Conservation (phyloP, 2,329 filamentous ascomycete species). For the Xylaria sp. region DNA sequence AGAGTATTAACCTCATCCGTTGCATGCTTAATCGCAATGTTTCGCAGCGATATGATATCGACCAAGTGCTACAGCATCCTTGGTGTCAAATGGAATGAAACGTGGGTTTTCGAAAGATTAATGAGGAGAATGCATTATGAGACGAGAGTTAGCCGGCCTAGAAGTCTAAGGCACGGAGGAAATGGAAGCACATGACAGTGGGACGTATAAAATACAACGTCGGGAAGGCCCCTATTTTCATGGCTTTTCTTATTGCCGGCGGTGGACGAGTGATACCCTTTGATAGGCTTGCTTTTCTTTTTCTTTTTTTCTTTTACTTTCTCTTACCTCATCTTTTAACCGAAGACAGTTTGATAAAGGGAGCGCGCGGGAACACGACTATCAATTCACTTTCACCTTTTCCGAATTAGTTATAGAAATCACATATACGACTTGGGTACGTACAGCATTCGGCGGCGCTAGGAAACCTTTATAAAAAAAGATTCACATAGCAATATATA, state of each 20-base stretch:
- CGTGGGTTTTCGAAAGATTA: neutral
- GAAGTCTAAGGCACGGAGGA: constrained; percentile 28
- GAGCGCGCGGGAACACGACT: neutral
- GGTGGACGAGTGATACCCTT: constrained; percentile 36
- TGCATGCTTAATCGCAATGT: constrained; percentile 94
- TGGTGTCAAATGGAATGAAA: constrained; percentile 68
- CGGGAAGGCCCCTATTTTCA: constrained; percentile 10
- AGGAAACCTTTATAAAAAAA: constrained; percentile 18
- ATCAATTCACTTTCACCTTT: neutral
- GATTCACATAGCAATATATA: constrained; percentile 24
- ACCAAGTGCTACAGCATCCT: constrained; percentile 86
- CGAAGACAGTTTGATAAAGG: neutral
- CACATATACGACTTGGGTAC: constrained; percentile 27
- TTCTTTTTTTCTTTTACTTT: neutral
- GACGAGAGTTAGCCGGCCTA: constrained; percentile 9
- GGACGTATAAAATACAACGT: constrained; percentile 22
- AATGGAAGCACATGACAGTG: constrained; percentile 20
- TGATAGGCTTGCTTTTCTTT: constrained; percentile 16
- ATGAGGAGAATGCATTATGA: constrained; percentile 13
- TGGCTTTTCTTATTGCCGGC: constrained; percentile 20
- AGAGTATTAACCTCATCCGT: constrained; percentile 90
- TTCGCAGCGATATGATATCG: constrained; percentile 82
- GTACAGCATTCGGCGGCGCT: constrained; percentile 33
- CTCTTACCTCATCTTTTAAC: too few species aligned
- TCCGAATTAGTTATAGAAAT: constrained; percentile 27